Evolutionary conservation across 148 eudicot genomes (phyloP).

Genomic region (Vaccinium darrowii): DNA sequence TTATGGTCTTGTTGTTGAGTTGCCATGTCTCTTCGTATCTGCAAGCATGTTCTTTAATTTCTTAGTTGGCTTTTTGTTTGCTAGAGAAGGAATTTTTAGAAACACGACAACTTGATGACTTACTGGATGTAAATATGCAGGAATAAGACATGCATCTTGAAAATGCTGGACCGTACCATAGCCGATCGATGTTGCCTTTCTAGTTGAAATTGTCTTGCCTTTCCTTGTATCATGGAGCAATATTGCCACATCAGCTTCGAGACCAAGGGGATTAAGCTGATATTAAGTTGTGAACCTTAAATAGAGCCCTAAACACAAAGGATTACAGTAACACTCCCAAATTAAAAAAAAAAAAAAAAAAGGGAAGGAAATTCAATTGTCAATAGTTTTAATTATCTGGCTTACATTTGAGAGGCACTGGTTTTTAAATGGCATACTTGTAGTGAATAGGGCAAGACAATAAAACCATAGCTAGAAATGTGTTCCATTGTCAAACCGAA

Average conservation of each 20-base stretch:
- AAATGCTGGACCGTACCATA: not conserved
- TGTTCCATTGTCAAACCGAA: not conserved
- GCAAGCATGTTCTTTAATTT: not conserved
- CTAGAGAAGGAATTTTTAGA: not conserved
- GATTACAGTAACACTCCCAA: not conserved
- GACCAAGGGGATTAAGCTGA: not conserved
- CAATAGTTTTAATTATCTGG: not conserved
- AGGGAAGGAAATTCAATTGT: not conserved
- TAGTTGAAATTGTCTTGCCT: slow-evolving; percentile 2
- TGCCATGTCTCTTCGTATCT: not conserved
- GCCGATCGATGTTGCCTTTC: not conserved
- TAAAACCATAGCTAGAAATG: not conserved
- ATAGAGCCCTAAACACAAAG: not conserved
- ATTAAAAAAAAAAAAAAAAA: not conserved
- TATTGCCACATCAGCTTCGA: not conserved
- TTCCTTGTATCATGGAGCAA: not conserved
- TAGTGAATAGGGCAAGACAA: not conserved
- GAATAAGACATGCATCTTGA: not conserved
- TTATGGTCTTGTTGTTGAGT: not conserved
- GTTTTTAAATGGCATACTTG: not conserved
- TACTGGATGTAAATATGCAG: not conserved
- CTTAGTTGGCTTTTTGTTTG: not conserved
- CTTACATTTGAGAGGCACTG: not conserved
- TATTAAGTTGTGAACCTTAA: not conserved
- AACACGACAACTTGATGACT: not conserved